Conservation (phyloP, 495 filamentous ascomycete genomes). For the Penicillium soppii region DNA sequence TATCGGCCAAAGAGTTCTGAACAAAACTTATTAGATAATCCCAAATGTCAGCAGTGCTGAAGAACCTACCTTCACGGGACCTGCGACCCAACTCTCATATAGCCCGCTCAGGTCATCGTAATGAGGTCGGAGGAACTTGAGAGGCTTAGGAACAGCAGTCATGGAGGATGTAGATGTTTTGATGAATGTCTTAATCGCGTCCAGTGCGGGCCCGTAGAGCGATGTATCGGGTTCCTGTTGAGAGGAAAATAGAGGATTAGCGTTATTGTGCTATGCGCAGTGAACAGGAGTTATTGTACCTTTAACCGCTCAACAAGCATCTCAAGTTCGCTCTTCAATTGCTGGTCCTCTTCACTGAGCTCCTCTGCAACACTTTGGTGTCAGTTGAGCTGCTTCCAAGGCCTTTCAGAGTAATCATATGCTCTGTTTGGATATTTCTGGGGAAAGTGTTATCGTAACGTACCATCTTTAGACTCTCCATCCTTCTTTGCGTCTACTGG, state of each 20-base stretch:
- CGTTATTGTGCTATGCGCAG: constrained; percentile 18
- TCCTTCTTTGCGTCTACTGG: constrained; percentile 72
- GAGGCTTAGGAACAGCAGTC: constrained; percentile 96
- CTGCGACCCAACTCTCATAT: constrained; percentile 84
- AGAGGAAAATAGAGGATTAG: constrained; percentile 21
- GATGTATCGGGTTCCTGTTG: constrained; percentile 77
- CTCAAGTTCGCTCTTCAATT: constrained; percentile 96
- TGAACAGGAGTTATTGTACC: constrained; percentile 49
- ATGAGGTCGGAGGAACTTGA: constrained; percentile 96
- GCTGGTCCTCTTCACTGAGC: constrained; percentile 95
- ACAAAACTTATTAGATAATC: constrained; percentile 4
- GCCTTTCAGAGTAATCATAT: constrained; percentile 5
- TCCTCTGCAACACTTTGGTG: constrained; percentile 58
- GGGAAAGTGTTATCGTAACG: constrained; percentile 12
- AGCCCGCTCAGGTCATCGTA: constrained; percentile 81
- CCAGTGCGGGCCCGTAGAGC: constrained; percentile 88
- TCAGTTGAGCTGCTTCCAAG: constrained; percentile 7
- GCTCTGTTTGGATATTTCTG: constrained; percentile 8
- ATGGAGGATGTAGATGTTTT: constrained; percentile 98
- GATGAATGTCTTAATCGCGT: constrained; percentile 95
- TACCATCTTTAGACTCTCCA: constrained; percentile 61
- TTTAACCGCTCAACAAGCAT: constrained; percentile 96
- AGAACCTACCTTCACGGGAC: constrained; percentile 70
- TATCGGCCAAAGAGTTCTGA: constrained; percentile 83
- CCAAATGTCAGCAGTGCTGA: not conserved